These are phyloP conservation scores for Irineochytrium annulatum DNA, from an alignment of 192 early-diverging fungal species.

Conservation along the genomic window DNA sequence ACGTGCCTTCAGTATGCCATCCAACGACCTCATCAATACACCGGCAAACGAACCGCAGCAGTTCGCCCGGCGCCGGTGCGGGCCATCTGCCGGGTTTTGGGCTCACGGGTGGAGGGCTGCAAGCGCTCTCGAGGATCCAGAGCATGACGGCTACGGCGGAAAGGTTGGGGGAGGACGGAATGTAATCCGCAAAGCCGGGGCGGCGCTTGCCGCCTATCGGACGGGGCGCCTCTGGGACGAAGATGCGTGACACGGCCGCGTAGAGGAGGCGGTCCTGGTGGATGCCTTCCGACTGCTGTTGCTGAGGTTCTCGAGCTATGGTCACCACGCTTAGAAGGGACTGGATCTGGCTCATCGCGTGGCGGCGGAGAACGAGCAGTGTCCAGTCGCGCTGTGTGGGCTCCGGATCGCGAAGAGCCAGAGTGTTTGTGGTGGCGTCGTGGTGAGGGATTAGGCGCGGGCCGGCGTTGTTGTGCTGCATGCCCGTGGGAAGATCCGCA, in stretches of 20 bases:
- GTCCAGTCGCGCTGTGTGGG: no score
- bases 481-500: no score
- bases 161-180: not conserved
- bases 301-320: no score
- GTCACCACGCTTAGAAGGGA: no score
- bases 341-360: no score
- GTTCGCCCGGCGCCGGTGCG: not conserved
- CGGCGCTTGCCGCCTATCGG: conserved; percentile 1
- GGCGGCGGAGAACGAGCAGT: no score
- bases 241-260: not conserved
- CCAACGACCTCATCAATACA: not conserved
- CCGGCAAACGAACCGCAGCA: not conserved
- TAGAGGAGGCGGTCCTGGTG: conserved; percentile 4
- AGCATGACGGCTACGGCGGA: not conserved
- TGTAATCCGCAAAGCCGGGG: not conserved
- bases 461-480: no score
- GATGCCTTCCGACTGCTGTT: no score
- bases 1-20: not conserved
- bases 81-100: not conserved
- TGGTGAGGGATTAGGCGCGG: no score
- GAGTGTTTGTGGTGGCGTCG: no score
- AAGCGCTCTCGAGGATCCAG: not conserved
- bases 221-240: not conserved
- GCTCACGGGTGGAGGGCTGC: not conserved
- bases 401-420: no score